A percentile compares a stretch with the other conserved stretches of the same genome.
These are phyloP conservation scores for Jamesozyma gamospora DNA, from an alignment of 805 yeast genomes.

Conservation along the genomic window DNA sequence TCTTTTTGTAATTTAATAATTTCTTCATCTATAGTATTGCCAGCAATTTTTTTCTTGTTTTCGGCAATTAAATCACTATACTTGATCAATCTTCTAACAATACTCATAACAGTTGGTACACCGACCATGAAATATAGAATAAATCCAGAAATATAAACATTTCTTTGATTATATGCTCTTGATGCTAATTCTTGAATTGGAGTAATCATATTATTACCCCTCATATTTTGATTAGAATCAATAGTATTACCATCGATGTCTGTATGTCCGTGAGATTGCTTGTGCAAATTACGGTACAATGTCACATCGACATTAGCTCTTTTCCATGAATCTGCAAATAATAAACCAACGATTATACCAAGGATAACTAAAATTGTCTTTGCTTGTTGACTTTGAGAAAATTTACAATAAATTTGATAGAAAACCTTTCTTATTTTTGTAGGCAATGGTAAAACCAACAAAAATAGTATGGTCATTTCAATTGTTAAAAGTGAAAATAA, in stretches of 20 bases:
- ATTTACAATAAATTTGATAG: conserved; percentile 29
- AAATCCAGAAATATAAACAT: conserved; percentile 53
- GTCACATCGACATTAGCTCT: conserved; percentile 30
- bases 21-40: conserved; percentile 14
- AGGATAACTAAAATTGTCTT: conserved; percentile 37
- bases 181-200: conserved; percentile 46
- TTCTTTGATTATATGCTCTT: conserved; percentile 54
- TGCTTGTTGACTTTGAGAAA: conserved; percentile 33
- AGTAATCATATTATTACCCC: conserved; percentile 17
- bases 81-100: conserved; percentile 43
- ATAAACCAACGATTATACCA: conserved; percentile 35
- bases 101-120: conserved; percentile 43
- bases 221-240: not conserved
- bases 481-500: conserved; percentile 38
- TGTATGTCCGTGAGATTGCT: not conserved
- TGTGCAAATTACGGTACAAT: conserved; percentile 15
- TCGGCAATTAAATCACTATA: conserved; percentile 31
- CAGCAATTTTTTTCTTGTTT: conserved; percentile 1
- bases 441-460: conserved; percentile 49
- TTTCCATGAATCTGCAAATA: conserved; percentile 47
- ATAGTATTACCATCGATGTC: not conserved
- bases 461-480: conserved; percentile 42
- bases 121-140: conserved; percentile 47
- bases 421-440: conserved; percentile 36
- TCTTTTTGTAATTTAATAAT: conserved; percentile 29